Base-by-base conservation (phyloP, 768 basidiomycete genomes). In the Rhodotorula paludigena region DNA sequence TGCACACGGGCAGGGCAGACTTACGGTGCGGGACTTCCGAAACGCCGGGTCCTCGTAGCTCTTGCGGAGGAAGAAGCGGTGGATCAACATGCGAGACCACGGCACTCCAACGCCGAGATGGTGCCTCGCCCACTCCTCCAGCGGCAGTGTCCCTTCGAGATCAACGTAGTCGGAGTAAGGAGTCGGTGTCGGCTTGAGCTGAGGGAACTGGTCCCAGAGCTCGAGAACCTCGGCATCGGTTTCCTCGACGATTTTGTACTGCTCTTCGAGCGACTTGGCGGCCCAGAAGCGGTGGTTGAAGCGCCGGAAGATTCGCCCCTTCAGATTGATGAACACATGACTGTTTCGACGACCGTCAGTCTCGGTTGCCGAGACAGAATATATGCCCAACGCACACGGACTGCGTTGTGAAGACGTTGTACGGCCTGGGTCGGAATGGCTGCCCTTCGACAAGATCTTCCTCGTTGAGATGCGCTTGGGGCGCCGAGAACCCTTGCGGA, bases 281-380 rank as follows among this genome's bases (percentile, higher is more conserved):
- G 14, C 3, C 54, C 54, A 55, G 38, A 55, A 55, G n/a, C 41
- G 23, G 18, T 39, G 54, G 54, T 55, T 55, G 54, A 55, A 55
- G 38, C 28, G 38, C n/a, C 54, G 54, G 39, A 39, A 39, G 39
- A 55, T 25, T 3, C 54, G 54, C 1, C 54, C 54, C n/a, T 30
- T 25, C n/a, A 30, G 21, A 28, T 55, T 55, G 54, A 55, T 25
- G 38, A 41, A 28, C n/a, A 55, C 18, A 18, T 55, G 54, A 6
- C 38, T 55, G 54, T 8, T 1, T 7, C 15, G 10, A 10, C 33
- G 36, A 33, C 3, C 8, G 35, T 36, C 23, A 54, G 53, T 3
- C 21, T 21, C 9, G 1, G 14, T 4, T 18, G 21, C 33, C 9
- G 32, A 35, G 35, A 33, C 9, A 53, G 32, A 10, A n/a, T 2